Percentiles rank a stretch among this genome's conserved stretches.
Evolutionary conservation across 108 stramenopile genomes (phyloP).

Genomic region (Epithemia pelagica): DNA sequence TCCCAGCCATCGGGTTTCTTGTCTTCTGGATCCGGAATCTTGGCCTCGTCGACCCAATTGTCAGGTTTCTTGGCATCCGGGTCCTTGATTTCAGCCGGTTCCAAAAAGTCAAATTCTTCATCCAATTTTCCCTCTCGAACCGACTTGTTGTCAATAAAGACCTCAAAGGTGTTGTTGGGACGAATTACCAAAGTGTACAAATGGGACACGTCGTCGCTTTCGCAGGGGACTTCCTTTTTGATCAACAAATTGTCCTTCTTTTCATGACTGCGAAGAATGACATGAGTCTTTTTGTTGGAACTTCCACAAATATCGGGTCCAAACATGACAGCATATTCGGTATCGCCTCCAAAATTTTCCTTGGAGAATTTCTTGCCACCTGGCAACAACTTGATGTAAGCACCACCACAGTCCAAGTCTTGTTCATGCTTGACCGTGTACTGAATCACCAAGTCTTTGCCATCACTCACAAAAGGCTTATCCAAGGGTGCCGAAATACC

Average conservation of each 20-base stretch:
- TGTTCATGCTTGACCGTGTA: slow-evolving; percentile 97
- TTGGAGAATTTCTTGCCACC: slow-evolving; percentile 70
- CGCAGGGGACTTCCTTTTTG: slow-evolving; percentile 86
- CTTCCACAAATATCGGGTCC: slow-evolving; percentile 98
- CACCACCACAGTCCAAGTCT: slow-evolving; percentile 96
- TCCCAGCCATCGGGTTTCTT: slow-evolving; percentile 97
- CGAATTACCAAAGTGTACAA: slow-evolving; percentile 94
- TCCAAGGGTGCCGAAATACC: slow-evolving; percentile 85
- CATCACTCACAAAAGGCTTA: slow-evolving; percentile 74
- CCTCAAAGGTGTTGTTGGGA: slow-evolving; percentile 96
- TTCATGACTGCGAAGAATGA: slow-evolving; percentile 91
- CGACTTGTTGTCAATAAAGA: slow-evolving; percentile 94
- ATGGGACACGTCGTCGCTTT: slow-evolving; percentile 89
- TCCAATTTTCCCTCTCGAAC: slow-evolving; percentile 89
- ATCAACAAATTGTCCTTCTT: slow-evolving; percentile 94
- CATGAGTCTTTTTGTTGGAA: slow-evolving; percentile 90
- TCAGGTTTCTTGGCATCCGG: slow-evolving; percentile 90
- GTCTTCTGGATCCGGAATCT: slow-evolving; percentile 93
- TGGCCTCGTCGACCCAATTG: slow-evolving; percentile 95
- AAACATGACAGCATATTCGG: slow-evolving; percentile 98
- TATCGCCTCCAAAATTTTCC: slow-evolving; percentile 93
- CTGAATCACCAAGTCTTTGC: slow-evolving; percentile 93
- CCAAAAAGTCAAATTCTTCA: slow-evolving; percentile 93
- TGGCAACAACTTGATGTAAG: slow-evolving; percentile 97
- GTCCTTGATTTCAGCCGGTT: slow-evolving; percentile 91